phyloP scores from a whole-genome alignment of 805 yeast species.

The Hanseniaspora singularis region DNA sequence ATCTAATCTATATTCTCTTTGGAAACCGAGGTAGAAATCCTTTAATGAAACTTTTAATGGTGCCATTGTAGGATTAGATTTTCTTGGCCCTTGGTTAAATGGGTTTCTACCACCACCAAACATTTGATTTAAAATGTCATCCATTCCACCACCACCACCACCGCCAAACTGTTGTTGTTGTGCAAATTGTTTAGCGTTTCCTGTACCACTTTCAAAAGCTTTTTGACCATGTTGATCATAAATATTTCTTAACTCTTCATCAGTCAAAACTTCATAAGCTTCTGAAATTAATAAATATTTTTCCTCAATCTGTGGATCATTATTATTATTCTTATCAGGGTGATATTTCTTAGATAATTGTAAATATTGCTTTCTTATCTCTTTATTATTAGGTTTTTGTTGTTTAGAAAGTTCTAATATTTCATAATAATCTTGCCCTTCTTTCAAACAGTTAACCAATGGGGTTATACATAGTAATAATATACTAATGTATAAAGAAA shows the following conservation, averaged over 20 bases:
- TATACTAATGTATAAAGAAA: neutral
- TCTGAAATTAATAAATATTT: slow-evolving; percentile 84
- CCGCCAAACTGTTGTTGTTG: slow-evolving; percentile 29
- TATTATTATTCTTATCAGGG: slow-evolving; percentile 84
- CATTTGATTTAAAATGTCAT: slow-evolving; percentile 28
- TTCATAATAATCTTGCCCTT: slow-evolving; percentile 36
- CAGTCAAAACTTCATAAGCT: slow-evolving; percentile 77
- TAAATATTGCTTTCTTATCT: slow-evolving; percentile 77
- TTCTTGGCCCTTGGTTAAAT: slow-evolving; percentile 41
- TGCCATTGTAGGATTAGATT: slow-evolving; percentile 54
- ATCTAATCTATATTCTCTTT: slow-evolving; percentile 46
- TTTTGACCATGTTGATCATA: slow-evolving; percentile 74
- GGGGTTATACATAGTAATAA: neutral
- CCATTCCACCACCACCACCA: slow-evolving; percentile 28
- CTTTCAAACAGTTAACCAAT: slow-evolving; percentile 5
- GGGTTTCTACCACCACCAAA: slow-evolving; percentile 30
- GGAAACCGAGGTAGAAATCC: slow-evolving; percentile 62
- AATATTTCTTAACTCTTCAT: slow-evolving; percentile 51
- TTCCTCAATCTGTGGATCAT: slow-evolving; percentile 63
- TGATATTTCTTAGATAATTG: slow-evolving; percentile 73
- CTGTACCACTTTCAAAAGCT: slow-evolving; percentile 45
- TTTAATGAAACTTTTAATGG: slow-evolving; percentile 44
- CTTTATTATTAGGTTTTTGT: slow-evolving; percentile 59
- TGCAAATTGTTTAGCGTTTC: slow-evolving; percentile 14
- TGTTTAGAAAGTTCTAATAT: slow-evolving; percentile 49